These are phyloP conservation scores for Linum lewisii DNA, from an alignment of 345 rosid genomes.

Conservation along the genomic window DNA sequence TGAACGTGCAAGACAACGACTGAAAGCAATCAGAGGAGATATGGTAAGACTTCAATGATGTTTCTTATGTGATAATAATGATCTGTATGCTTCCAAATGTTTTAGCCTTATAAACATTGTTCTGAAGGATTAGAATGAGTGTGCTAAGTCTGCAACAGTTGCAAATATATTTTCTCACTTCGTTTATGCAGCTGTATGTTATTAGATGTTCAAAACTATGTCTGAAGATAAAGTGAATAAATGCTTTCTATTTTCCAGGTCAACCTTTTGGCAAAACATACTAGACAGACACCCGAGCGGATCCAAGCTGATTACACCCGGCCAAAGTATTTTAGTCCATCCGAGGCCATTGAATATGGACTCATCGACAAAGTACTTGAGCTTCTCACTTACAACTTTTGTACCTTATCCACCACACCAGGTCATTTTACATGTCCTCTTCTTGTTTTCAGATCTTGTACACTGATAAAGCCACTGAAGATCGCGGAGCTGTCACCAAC, in stretches of 20 bases:
- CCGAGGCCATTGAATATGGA: constrained; percentile 82
- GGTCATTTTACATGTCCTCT: not conserved
- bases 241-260: constrained; percentile 32
- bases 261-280: constrained; percentile 57
- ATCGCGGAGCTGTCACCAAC: constrained; percentile 55
- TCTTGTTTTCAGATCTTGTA: constrained; percentile 52
- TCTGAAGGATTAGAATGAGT: constrained; percentile 1
- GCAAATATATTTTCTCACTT: not conserved
- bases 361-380: constrained; percentile 66
- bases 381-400: not conserved
- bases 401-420: not conserved
- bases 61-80: not conserved
- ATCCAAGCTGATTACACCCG: constrained; percentile 74
- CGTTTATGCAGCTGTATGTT: too few species aligned
- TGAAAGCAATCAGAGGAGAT: constrained; percentile 54
- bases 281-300: constrained; percentile 63
- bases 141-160: constrained; percentile 2
- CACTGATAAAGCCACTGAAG: constrained; percentile 55
- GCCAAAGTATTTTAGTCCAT: constrained; percentile 74
- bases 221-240: constrained; percentile 2
- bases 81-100: constrained; percentile 7
- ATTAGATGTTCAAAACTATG: not conserved
- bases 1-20: constrained; percentile 65
- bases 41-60: constrained; percentile 41
- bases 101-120: constrained; percentile 8